A percentile compares a stretch with the other conserved stretches of the same genome.
These are phyloP conservation scores for Cryphonectria japonica DNA, from an alignment of 2,329 filamentous ascomycete species.

Conservation along the genomic window DNA sequence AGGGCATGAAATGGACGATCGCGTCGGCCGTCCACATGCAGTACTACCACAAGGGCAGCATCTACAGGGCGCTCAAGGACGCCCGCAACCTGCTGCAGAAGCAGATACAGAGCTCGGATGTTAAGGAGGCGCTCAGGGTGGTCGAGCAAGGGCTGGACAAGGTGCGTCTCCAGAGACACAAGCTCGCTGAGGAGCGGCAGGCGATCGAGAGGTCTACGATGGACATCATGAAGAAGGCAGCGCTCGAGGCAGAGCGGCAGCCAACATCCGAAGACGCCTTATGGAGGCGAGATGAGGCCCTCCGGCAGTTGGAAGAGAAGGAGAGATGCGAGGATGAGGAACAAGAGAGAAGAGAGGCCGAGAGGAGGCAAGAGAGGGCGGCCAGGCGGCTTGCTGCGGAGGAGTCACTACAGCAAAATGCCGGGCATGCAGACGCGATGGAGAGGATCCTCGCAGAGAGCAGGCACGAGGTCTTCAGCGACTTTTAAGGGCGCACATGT, in stretches of 20 bases:
- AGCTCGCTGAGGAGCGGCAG: constrained; percentile 30
- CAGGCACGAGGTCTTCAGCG: constrained; percentile 8
- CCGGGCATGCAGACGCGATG: constrained; percentile 24
- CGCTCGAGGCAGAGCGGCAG: constrained; percentile 33
- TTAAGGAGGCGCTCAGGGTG: constrained; percentile 27
- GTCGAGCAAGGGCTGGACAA: constrained; percentile 34
- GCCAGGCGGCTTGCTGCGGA: constrained; percentile 22
- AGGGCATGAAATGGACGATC: constrained; percentile 33
- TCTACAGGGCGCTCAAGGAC: constrained; percentile 31
- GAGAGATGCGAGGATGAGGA: constrained; percentile 12
- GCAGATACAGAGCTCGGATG: constrained; percentile 15
- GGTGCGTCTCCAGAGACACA: constrained; percentile 30
- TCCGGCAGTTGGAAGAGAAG: constrained; percentile 20
- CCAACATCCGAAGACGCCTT: constrained; percentile 3
- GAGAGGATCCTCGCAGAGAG: constrained; percentile 21
- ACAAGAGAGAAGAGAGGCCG: constrained; percentile 1
- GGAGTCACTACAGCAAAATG: constrained; percentile 4
- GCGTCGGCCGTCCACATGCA: constrained; percentile 29
- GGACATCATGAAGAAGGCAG: constrained; percentile 39
- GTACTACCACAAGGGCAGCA: constrained; percentile 32
- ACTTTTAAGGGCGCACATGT: constrained; percentile 20
- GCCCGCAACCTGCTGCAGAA: constrained; percentile 32
- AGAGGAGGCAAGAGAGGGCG: constrained; percentile 17
- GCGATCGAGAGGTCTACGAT: constrained; percentile 34
- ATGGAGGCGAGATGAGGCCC: constrained; percentile 17